These are phyloP conservation scores for Cephalotrichum gorgonifer DNA, from an alignment of 2,329 filamentous ascomycete species.

Conservation along the genomic window DNA sequence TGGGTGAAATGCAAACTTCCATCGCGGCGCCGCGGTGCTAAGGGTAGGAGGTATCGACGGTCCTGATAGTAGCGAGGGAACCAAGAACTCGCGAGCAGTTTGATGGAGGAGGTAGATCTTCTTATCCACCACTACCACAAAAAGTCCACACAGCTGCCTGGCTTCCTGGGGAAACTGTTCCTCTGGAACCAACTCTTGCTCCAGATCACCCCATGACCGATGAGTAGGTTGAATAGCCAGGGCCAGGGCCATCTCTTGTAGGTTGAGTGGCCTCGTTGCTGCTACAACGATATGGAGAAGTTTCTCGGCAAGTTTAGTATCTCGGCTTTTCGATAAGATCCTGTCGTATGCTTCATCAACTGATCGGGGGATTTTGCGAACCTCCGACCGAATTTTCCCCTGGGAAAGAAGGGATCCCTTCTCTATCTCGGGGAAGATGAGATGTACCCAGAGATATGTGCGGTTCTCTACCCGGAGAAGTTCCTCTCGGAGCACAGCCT, in stretches of 20 bases:
- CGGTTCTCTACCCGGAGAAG: constrained; percentile 9
- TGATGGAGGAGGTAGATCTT: constrained; percentile 18
- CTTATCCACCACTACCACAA: constrained; percentile 14
- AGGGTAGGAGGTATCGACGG: too few species aligned
- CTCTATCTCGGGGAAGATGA: constrained; percentile 11
- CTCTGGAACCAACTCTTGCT: background rate
- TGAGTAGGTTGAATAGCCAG: constrained; percentile 5
- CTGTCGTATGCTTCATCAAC: constrained; percentile 16
- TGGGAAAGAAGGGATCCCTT: constrained; percentile 6
- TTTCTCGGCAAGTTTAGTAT: constrained; percentile 7
- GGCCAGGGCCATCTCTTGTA: constrained; percentile 13
- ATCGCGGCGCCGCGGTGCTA: background rate
- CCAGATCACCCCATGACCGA: background rate
- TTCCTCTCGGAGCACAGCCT: constrained; percentile 6
- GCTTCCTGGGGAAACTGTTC: constrained; percentile 8
- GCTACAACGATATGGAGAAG: constrained; percentile 15
- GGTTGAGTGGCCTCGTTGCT: constrained; percentile 12
- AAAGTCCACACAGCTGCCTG: constrained; percentile 19
- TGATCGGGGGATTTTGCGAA: constrained; percentile 10
- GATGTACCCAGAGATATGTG: constrained; percentile 18
- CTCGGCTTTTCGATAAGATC: constrained; percentile 12
- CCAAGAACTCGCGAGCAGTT: constrained; percentile 20
- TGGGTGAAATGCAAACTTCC: constrained; percentile 1
- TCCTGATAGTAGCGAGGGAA: background rate
- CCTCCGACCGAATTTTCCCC: constrained; percentile 5